A percentile compares a stretch with the other conserved stretches of the same genome.
Conservation (phyloP, 2,329 filamentous ascomycete species). For the Penicillium sp. region DNA sequence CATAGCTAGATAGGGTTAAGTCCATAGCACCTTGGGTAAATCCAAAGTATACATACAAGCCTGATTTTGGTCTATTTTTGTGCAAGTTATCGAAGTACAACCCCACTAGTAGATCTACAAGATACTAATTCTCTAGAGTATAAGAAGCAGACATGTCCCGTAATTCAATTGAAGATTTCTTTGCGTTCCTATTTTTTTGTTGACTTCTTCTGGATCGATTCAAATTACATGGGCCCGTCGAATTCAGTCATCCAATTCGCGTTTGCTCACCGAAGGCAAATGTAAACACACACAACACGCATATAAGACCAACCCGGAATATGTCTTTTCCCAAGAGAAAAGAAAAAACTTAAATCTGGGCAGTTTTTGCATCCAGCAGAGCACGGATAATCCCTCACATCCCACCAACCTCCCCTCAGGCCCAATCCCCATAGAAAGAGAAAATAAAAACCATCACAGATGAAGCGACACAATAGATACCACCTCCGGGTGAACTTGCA, state of each 20-base stretch:
- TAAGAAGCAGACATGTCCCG: conserved; percentile 8
- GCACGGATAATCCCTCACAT: not conserved
- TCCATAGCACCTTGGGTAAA: not conserved
- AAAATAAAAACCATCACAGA: conserved; percentile 10
- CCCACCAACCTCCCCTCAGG: not conserved
- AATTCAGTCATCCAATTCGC: conserved; percentile 29
- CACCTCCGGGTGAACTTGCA: conserved; percentile 8
- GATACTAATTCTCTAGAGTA: not conserved
- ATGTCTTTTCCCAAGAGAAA: conserved; percentile 9
- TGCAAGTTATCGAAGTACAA: not conserved
- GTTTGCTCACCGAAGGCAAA: conserved; percentile 25
- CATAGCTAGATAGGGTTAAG: not conserved
- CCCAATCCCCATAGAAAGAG: conserved; percentile 5
- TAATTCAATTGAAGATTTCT: conserved; percentile 18
- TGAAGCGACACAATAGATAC: conserved; percentile 6
- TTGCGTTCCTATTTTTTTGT: conserved; percentile 24
- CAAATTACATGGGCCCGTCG: conserved; percentile 30
- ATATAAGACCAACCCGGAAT: conserved; percentile 13
- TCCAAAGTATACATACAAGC: not conserved
- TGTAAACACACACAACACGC: conserved; percentile 17
- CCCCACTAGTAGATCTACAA: not conserved
- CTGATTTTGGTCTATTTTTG: not conserved
- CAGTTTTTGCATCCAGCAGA: conserved; percentile 9
- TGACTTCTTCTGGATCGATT: conserved; percentile 29
- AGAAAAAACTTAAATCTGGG: conserved; percentile 4